Base-by-base conservation (phyloP, 306 rosid species). In the Malus sieversii region DNA sequence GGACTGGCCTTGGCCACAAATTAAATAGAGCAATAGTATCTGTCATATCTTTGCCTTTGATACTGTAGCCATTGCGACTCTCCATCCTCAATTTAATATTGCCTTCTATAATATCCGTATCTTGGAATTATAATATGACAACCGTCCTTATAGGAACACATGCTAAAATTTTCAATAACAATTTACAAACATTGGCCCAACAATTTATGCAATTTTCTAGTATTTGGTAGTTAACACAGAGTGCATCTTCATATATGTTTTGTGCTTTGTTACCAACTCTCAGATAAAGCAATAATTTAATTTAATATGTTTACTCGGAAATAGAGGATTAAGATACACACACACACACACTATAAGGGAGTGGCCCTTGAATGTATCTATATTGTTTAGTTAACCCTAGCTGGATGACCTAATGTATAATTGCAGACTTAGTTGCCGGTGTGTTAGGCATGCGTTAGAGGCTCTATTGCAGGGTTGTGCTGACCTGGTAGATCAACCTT, bases 51-150 rank as follows among this genome's bases (percentile, higher is more conserved):
- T 68, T 68, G 58, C 63, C 22, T 38, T 38, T 48, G 73, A 72
- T 77, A 82, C 85, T 82, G 76, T 82, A 35, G 57, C 33, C 60
- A 52, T 68, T 60, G 69, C 72, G 78, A 82, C 78, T 77, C 53
- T 58, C 40, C 75, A 42, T 57, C 66, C 13, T 30, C 55, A 8
- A 1, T 51, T 51, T 51, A 51, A 51, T 9, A n/a, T 57, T 57
- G 13, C 29, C 62, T n/a, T 52, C 5, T 3, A 46, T 46, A 66
- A 61, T 75, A 29, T 18, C 52, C 65, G 40, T 66, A 65, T 75
- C 78, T 33, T 60, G 65, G 12, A 38, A 38, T 64, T 65, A 55
- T 53, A 40, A 20, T n/a, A 23, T 22, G 55, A 52, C 45, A 62
- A 76, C 60, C n/a, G 4, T 76, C 71, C 82, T 67, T 30, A 58